Base-by-base conservation (phyloP, 306 rosid genomes). In the Cucurbita pepo region DNA sequence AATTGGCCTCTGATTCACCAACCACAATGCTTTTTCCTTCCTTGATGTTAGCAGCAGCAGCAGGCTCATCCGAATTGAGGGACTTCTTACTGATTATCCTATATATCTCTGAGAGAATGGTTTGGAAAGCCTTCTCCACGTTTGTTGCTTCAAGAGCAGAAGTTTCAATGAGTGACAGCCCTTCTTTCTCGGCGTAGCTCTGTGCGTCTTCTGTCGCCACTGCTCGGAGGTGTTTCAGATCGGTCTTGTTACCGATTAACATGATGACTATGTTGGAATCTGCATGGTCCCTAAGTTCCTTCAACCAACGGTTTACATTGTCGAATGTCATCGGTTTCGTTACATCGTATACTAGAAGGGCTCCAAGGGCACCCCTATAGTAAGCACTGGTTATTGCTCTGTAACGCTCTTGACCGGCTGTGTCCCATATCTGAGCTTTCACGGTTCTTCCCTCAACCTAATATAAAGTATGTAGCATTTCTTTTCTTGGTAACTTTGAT, bases 351-450 rank as follows among this genome's bases (percentile, higher is more conserved):
- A 93, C 98, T 0, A 93, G 85, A 79, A 93, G 88, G 52, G 97
- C 98, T 64, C 97, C 98, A 1, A 93, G 94, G 25, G 98, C 98
- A 18, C 98, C 98, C 2, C 97, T 78, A 47, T 93, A 93, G 87
- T 93, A 93, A 37, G 98, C 98, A 72, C 96, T 88, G 0, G 97
- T 93, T 36, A 93, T 93, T 9, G 98, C 98, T 56, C 96, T 85
- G 80, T 93, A 90, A 8, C 98, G 86, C 82, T 93, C 98, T 86
- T 93, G 98, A 54, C 97, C 98, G 0, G 98, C 98, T 0, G 97
- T 93, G 56, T 93, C 98, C 98, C 98, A 93, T 85, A 93, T 93
- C 75, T 93, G 98, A 77, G 98, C 86, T 74, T 93, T 93, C 65
- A 93, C 88, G 3, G 86, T 93, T 82, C 90, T 86, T 79, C 96